Percentiles rank a stretch among this genome's conserved stretches.
Conservation (phyloP, 1,284 basidiomycete genomes). For the Ceratobasidium sp. region DNA sequence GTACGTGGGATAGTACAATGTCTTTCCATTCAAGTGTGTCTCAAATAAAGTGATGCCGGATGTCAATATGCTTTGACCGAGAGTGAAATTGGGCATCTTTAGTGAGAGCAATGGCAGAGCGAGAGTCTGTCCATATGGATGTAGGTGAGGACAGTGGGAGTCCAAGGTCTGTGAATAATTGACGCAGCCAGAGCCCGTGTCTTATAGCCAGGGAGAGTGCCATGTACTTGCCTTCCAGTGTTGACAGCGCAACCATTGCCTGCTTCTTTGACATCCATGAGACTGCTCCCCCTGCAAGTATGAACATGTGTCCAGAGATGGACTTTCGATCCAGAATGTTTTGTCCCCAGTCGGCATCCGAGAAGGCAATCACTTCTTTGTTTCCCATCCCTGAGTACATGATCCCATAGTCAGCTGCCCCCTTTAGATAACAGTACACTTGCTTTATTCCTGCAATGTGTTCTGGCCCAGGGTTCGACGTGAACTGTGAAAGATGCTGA, state of each 20-base stretch:
- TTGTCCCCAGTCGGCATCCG: conserved; percentile 42
- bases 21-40: conserved; percentile 53
- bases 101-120: no score
- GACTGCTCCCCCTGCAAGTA: conserved; percentile 49
- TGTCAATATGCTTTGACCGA: conserved; percentile 60
- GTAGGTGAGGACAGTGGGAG: conserved; percentile 43
- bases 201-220: conserved; percentile 51
- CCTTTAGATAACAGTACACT: conserved; percentile 55
- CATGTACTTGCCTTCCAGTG: conserved; percentile 55
- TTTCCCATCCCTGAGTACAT: not conserved
- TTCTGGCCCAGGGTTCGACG: conserved; percentile 53
- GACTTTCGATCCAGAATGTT: conserved; percentile 44
- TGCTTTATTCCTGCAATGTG: conserved; percentile 57
- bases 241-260: conserved; percentile 51
- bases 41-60: conserved; percentile 58
- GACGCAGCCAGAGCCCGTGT: conserved; percentile 52
- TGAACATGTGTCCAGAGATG: conserved; percentile 53
- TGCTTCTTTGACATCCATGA: conserved; percentile 54
- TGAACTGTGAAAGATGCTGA: conserved; percentile 55
- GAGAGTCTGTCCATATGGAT: conserved; percentile 49
- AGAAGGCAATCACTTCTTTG: conserved; percentile 16
- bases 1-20: conserved; percentile 54
- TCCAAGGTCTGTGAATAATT: conserved; percentile 51
- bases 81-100: conserved; percentile 47
- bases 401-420: conserved; percentile 48